phyloP scores from a whole-genome alignment of 495 filamentous ascomycete species.

The Aspergillus sclerotioniger region DNA sequence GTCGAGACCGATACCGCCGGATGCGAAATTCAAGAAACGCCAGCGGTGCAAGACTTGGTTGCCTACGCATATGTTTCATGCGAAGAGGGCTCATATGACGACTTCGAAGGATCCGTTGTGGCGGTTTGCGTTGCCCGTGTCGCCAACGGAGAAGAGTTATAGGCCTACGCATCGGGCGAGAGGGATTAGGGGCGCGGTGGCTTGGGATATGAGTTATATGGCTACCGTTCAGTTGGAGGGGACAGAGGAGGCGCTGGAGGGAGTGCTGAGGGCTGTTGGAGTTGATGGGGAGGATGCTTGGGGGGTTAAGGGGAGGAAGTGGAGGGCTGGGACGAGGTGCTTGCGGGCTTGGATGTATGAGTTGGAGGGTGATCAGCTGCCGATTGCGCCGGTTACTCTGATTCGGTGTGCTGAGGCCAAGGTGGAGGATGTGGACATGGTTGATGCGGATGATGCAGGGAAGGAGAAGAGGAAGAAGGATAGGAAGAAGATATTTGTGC shows the following conservation, averaged over 20 bases:
- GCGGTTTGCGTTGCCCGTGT: slow-evolving; percentile 82
- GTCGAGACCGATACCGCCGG: slow-evolving; percentile 61
- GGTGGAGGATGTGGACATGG: slow-evolving; percentile 38
- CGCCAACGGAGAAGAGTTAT: slow-evolving; percentile 85
- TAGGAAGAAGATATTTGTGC: slow-evolving; percentile 64
- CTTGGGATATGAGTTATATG: slow-evolving; percentile 96
- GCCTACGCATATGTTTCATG: slow-evolving; percentile 91
- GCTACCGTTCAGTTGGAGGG: slow-evolving; percentile 81
- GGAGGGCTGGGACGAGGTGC: slow-evolving; percentile 68
- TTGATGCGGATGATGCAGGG: slow-evolving; percentile 25
- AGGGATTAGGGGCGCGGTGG: slow-evolving; percentile 63
- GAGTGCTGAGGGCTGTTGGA: slow-evolving; percentile 59
- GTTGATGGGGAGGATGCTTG: slow-evolving; percentile 58
- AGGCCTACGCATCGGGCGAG: slow-evolving; percentile 82
- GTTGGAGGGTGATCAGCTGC: slow-evolving; percentile 46
- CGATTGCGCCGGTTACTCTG: slow-evolving; percentile 74
- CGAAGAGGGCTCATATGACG: slow-evolving; percentile 87
- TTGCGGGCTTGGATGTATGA: slow-evolving; percentile 68
- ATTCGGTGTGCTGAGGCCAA: slow-evolving; percentile 56
- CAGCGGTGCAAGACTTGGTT: slow-evolving; percentile 91
- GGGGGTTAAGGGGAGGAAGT: slow-evolving; percentile 64
- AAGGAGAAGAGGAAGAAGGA: slow-evolving; percentile 31
- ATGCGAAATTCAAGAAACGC: slow-evolving; percentile 76
- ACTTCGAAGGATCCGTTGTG: slow-evolving; percentile 74
- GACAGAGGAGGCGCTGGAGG: slow-evolving; percentile 55